Evolutionary conservation across 129 eudicot species (phyloP).

Genomic region (Sambucus nigra): DNA sequence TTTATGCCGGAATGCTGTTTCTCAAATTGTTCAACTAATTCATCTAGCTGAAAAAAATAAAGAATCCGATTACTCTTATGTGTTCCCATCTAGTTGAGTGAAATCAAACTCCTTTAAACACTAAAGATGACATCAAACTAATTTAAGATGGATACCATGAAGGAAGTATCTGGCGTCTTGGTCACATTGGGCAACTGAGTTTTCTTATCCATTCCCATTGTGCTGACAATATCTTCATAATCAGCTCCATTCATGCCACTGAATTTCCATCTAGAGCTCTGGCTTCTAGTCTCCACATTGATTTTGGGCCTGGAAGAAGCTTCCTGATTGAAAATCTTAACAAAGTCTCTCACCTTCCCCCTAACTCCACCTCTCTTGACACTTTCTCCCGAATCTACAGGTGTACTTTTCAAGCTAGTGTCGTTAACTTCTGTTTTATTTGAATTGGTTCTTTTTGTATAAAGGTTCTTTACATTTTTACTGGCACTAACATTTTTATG

Average conservation of each 20-base stretch:
- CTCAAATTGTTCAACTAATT: slow-evolving; percentile 15
- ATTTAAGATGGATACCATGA: slow-evolving; percentile 18
- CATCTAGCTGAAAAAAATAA: slow-evolving; percentile 27
- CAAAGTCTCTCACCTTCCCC: slow-evolving; percentile 72
- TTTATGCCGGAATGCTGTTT: slow-evolving; percentile 19
- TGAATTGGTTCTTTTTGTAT: slow-evolving; percentile 19
- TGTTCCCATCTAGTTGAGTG: neutral
- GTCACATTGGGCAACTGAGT: slow-evolving; percentile 17
- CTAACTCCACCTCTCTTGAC: slow-evolving; percentile 31
- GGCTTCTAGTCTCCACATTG: slow-evolving; percentile 20
- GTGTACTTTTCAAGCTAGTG: slow-evolving; percentile 19
- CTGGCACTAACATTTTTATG: slow-evolving; percentile 8
- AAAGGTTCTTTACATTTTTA: slow-evolving; percentile 25
- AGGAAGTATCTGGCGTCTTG: slow-evolving; percentile 23
- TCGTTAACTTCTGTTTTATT: slow-evolving; percentile 22
- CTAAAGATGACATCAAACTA: neutral
- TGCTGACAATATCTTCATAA: slow-evolving; percentile 18
- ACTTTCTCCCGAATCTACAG: slow-evolving; percentile 19
- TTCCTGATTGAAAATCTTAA: slow-evolving; percentile 50
- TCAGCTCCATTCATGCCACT: slow-evolving; percentile 9
- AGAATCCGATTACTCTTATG: neutral
- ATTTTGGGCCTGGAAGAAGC: slow-evolving; percentile 29
- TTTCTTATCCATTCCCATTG: slow-evolving; percentile 16
- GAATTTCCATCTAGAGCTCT: slow-evolving; percentile 48
- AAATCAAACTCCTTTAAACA: neutral